Base-by-base conservation (phyloP, 495 filamentous ascomycete genomes). In the Hypoxylon fuscum region DNA sequence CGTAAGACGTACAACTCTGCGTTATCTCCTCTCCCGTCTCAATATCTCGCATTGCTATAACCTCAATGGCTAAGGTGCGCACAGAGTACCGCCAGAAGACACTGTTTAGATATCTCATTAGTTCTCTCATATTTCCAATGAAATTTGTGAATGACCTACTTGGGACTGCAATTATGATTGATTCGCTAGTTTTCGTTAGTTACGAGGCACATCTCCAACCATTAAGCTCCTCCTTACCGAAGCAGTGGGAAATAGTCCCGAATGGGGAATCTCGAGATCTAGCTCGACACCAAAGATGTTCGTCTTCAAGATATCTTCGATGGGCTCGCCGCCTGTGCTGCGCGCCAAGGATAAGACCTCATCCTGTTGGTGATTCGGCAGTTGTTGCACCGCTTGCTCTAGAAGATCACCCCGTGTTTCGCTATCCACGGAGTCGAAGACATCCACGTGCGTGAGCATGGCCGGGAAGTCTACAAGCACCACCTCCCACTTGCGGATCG, bases 301-400 rank as follows among this genome's bases (percentile, higher is more conserved):
- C 79, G 90, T 92, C 11, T 83, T 81, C 32, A 90, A 81, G 14
- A 90, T 81, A 71, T 93, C 91, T 59, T 91, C 87, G 18, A 86
- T 72, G 5, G 88, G 76, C 31, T 87, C 87, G 7, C 88, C 88
- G 9, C 88, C 88, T 1, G 83, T 88, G 71, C 90, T 91, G 63
- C 90, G 87, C 31, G 89, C 84, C 61, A 91, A 41, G 0, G 58
- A 47, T 17, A 64, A 12, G 0, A 75, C 32, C 8, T 49, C 47
- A 4, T 14, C 42, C 43, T 55, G 50, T 48, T 68, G 58, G 27
- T 63, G 40, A 34, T 54, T 32, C 0, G 69, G 60, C 11, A 75
- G 44, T 35, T 66, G 65, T 0, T 42, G 38, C 12, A 74, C 37
- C 0, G 68, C 72, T 23, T 52, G 45, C 12, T 68, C 52, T 15